phyloP scores from a whole-genome alignment of 441 rosid genomes.

The Aleurites moluccanus region DNA sequence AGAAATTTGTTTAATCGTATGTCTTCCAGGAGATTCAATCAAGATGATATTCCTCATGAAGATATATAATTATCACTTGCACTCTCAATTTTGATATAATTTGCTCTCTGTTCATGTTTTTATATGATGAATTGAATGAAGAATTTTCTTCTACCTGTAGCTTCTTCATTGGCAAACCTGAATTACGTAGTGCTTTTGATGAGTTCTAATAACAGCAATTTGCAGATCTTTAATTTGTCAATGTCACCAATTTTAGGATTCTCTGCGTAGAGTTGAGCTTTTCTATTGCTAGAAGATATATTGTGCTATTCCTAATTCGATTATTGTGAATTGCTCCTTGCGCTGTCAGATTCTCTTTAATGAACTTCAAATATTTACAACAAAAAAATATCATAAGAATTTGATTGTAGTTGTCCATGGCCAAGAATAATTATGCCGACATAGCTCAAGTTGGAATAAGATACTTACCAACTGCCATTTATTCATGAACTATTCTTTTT shows the following conservation, averaged over 20 bases:
- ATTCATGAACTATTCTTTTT: background rate
- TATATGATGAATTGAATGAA: background rate
- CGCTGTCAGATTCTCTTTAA: slow-evolving; percentile 3
- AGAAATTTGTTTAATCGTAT: slow-evolving; percentile 55
- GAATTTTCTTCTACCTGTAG: background rate
- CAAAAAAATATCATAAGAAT: background rate
- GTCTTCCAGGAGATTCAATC: slow-evolving; percentile 46
- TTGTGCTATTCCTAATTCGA: background rate
- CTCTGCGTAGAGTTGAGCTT: background rate
- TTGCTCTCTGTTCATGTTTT: background rate
- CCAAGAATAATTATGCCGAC: slow-evolving; percentile 3
- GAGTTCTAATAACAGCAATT: background rate
- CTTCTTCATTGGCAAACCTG: slow-evolving; percentile 11
- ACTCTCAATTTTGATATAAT: slow-evolving; percentile 14
- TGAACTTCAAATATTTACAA: background rate
- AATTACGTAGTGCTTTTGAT: background rate
- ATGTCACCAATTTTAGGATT: slow-evolving; percentile 1
- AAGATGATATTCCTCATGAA: slow-evolving; percentile 24
- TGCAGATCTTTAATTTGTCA: slow-evolving; percentile 5
- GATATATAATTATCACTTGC: background rate
- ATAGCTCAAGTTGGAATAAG: background rate
- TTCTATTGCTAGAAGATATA: background rate
- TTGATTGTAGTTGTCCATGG: background rate
- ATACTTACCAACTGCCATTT: too few species aligned
- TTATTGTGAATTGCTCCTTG: background rate